Base-by-base conservation (phyloP, 2,329 filamentous ascomycete species). In the Trichothecium roseum region DNA sequence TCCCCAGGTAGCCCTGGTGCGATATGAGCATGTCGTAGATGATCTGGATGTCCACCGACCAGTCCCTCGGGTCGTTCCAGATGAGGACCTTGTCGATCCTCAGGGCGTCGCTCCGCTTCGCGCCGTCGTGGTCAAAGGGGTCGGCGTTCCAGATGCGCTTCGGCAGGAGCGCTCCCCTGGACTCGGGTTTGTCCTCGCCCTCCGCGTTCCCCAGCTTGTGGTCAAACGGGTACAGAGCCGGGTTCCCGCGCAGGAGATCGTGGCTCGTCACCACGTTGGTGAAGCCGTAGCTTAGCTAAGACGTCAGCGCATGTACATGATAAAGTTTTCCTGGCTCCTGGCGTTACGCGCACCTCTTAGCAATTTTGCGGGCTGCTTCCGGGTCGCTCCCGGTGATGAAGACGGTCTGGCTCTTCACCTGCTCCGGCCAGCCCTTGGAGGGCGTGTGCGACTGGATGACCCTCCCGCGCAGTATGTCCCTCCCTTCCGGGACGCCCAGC, bases 51-150 rank as follows among this genome's bases (percentile, higher is more conserved):
- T 96, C 89, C 8, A 95, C 70, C 1, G 84, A 87, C 91, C 91
- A 98, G 63, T 98, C 91, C 37, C 91, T 76, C 4, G 91, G 88
- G 57, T 96, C 91, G 55, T 94, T 94, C 69, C 89, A 95, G 6
- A 95, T 82, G 50, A 96, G 82, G 18, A 96, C 76, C 18, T 88
- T 87, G 51, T 94, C 86, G 46, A 98, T 81, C 47, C 85, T 87
- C 32, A 89, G 68, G 8, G 66, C 17, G 27, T 34, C 29, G 18
- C 36, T 28, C 6, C 17, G 16, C 36, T 29, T 22, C 8, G 32
- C 32, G 6, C 18, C 20, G 20, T 38, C 32, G 15, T 32, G 32
- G 14, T 28, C 27, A 8, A 26, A 7, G 8, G 31, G 24, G 14
- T 18, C 20, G 4, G 3, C 27, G 13, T 18, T 20, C 32, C 32